Conservation (phyloP, 257 asterid genomes). For the Petrea volubilis region DNA sequence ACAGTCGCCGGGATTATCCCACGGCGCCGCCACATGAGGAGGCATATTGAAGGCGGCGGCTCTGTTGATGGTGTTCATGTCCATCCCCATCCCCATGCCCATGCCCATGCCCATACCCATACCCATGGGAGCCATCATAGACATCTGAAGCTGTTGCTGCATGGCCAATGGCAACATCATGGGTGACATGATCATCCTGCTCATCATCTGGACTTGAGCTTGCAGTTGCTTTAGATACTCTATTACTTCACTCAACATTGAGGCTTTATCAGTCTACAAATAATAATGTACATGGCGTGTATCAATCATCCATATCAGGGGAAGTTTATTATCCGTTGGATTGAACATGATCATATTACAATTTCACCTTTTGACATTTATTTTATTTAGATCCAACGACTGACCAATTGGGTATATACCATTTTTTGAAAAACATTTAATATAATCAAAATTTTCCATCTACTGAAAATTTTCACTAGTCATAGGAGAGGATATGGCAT, state of each 20-base stretch:
- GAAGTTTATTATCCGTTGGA: too few species aligned
- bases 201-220: constrained; percentile 65
- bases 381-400: too few species aligned
- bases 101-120: constrained; percentile 56
- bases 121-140: constrained; percentile 60
- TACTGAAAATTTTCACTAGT: background rate
- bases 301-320: too few species aligned
- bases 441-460: too few species aligned
- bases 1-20: constrained; percentile 47
- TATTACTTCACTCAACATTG: constrained; percentile 84
- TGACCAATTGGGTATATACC: too few species aligned
- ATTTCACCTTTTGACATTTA: too few species aligned
- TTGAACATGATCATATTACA: too few species aligned
- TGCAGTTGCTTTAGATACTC: constrained; percentile 70
- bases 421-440: too few species aligned
- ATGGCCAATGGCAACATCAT: constrained; percentile 67
- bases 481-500: background rate
- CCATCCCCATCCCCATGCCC: constrained; percentile 58
- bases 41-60: constrained; percentile 34
- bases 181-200: constrained; percentile 56
- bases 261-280: constrained; percentile 76
- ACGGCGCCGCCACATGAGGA: constrained; percentile 38
- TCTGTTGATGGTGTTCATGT: constrained; percentile 46
- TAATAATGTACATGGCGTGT: background rate
- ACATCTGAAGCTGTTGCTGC: constrained; percentile 83